A percentile compares a stretch with the other conserved stretches of the same genome.
These are phyloP conservation scores for Paramicrosporidium saccamoebae DNA, from an alignment of 371 early-diverging fungal species.

Conservation along the genomic window DNA sequence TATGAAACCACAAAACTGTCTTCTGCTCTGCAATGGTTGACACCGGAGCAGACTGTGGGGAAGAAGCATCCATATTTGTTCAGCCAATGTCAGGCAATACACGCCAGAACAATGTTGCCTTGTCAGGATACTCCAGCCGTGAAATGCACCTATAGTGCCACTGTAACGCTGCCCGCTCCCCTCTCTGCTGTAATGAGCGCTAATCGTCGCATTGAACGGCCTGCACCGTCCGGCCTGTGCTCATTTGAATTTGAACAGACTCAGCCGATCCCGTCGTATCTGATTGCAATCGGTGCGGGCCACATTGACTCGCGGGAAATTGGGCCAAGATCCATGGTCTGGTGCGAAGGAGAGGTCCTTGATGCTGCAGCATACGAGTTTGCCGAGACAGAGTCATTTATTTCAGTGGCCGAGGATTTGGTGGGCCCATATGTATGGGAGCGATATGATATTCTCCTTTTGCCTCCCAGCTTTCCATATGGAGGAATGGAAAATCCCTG, in stretches of 20 bases:
- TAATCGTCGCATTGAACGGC: slow-evolving; percentile 11
- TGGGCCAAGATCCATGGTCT: slow-evolving; percentile 69
- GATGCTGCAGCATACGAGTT: slow-evolving; percentile 79
- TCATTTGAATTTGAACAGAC: slow-evolving; percentile 27
- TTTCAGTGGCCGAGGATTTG: slow-evolving; percentile 41
- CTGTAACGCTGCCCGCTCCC: slow-evolving; percentile 24
- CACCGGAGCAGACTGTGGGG: slow-evolving; percentile 72
- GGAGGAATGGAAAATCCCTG: slow-evolving; percentile 97
- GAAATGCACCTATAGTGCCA: slow-evolving; percentile 59
- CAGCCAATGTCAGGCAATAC: slow-evolving; percentile 84
- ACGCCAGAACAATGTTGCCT: slow-evolving; percentile 66
- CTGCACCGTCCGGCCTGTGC: slow-evolving; percentile 8
- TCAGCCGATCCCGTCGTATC: slow-evolving; percentile 48
- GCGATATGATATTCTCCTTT: slow-evolving; percentile 63
- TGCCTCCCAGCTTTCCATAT: slow-evolving; percentile 51
- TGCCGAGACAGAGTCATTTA: slow-evolving; percentile 53
- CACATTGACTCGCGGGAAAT: slow-evolving; percentile 35
- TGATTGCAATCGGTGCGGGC: slow-evolving; percentile 76
- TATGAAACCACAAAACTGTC: slow-evolving; percentile 48
- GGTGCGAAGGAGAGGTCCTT: slow-evolving; percentile 73
- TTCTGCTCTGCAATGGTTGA: slow-evolving; percentile 63
- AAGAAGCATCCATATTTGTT: slow-evolving; percentile 74
- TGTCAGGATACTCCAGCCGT: slow-evolving; percentile 74
- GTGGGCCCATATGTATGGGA: slow-evolving; percentile 85
- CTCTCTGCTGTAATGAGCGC: slow-evolving; percentile 29